Conservation (phyloP, 192 early-diverging fungal genomes). For the Coemansia sp. region DNA sequence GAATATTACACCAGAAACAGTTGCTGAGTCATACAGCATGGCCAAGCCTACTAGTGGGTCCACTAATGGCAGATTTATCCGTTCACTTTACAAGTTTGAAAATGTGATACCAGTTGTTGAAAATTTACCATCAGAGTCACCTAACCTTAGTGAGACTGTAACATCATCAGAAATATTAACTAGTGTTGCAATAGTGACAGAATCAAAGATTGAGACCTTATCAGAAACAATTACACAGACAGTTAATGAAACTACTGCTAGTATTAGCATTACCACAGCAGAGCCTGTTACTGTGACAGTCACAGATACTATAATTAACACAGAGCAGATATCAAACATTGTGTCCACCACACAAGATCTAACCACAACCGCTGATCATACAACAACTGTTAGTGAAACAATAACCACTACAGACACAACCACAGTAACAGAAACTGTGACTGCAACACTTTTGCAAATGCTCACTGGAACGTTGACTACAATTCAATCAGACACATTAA, state of each 20-base stretch:
- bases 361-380: neutral
- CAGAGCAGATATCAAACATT: neutral
- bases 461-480: neutral
- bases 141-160: too few species aligned
- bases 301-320: neutral
- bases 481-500: too few species aligned
- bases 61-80: neutral
- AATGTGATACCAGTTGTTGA: neutral
- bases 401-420: neutral
- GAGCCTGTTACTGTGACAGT: neutral
- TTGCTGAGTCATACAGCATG: neutral
- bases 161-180: too few species aligned
- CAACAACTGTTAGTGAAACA: conserved; percentile 5
- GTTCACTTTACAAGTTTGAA: neutral
- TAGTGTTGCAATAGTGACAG: too few species aligned
- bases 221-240: neutral
- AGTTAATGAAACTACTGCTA: neutral
- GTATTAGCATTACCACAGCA: neutral
- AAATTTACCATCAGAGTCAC: too few species aligned
- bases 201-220: too few species aligned
- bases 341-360: neutral
- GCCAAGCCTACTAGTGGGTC: neutral
- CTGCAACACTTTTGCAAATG: neutral
- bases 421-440: neutral
- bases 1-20: too few species aligned